Evolutionary conservation across 1,139 yeast genomes (phyloP), one percentile per base, ranked within the genome.

Genomic region (Candida glucosophila): DNA sequence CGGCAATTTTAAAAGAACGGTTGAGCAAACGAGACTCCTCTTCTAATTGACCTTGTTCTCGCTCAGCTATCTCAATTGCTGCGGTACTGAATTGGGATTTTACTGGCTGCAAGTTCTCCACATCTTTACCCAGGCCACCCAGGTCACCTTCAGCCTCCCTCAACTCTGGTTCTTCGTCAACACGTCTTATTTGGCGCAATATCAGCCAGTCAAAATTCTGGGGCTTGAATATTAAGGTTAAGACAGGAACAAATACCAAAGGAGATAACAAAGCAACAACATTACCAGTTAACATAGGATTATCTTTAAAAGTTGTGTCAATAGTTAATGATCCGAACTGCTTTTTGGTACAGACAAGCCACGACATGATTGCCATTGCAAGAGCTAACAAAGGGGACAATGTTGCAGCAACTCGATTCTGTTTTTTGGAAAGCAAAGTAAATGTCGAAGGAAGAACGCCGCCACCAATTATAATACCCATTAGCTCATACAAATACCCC

Each of bases 281-380:
- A 45, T 83, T 85, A 31, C 95, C 95, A 3, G 81, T 76, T 35
- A 83, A 64, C 93, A 82, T 82, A 16, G 94, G 78, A 47, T 79
- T 68, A 47, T 82, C 90, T 36, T 67, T 68, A 35, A 85, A 83
- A 13, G 93, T 72, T 24, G 76, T 77, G 21, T 55, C 70, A 25
- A 81, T 75, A 17, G 69, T 72, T 22, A 77, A 56, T 1, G 57
- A 33, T 12, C 77, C 77, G 35, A 61, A 68, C 34, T 67, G 50
- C 12, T 58, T 57, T 43, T 70, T 71, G 24, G 85, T 68, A 41
- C 72, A 59, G 5, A 68, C 73, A 39, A 78, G 56, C 88, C 88
- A 78, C 7, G 77, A 54, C 59, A 73, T 63, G 24, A 78, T 66
- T 3, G 85, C 80, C 31, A 73, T 55, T 4, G 53, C 60, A 5